phyloP scores from a whole-genome alignment of 176 grass and related monocot species.

The Aegilops bicornis region DNA sequence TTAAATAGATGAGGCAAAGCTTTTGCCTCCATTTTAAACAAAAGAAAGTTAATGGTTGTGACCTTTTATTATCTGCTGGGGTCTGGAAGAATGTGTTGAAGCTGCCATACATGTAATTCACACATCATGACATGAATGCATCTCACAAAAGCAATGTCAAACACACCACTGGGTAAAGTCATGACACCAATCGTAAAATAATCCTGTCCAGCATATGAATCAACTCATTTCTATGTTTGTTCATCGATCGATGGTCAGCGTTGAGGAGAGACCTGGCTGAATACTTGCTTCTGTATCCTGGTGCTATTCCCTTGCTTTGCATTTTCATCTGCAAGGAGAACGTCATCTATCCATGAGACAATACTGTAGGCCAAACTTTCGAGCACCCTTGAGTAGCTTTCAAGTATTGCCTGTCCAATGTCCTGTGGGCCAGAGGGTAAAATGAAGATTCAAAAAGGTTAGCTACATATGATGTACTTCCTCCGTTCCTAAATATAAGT shows the following conservation, averaged over 20 bases:
- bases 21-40: no score
- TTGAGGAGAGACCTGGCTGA: slow-evolving; percentile 41
- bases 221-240: slow-evolving; percentile 15
- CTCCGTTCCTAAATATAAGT: no score
- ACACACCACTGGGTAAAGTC: not conserved
- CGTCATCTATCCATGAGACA: slow-evolving; percentile 82
- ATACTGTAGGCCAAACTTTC: slow-evolving; percentile 89
- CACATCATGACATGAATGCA: not conserved
- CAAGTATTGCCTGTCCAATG: slow-evolving; percentile 87
- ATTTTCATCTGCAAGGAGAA: slow-evolving; percentile 64
- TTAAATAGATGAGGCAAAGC: no score
- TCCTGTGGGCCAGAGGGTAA: slow-evolving; percentile 45
- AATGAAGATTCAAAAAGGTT: slow-evolving; percentile 4
- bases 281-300: slow-evolving; percentile 58
- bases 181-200: not conserved
- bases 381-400: slow-evolving; percentile 92
- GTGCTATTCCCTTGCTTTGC: slow-evolving; percentile 49
- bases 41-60: not conserved
- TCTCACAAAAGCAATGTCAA: not conserved
- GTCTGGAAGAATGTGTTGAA: not conserved
- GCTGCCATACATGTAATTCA: slow-evolving; percentile 15
- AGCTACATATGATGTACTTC: no score
- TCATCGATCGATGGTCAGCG: slow-evolving; percentile 27
- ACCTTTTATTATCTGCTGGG: not conserved
- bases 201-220: not conserved